Evolutionary conservation across 1,284 basidiomycete genomes (phyloP), one percentile per base, ranked within the genome.

Genomic region (Cryptococcus jaspeensis): DNA sequence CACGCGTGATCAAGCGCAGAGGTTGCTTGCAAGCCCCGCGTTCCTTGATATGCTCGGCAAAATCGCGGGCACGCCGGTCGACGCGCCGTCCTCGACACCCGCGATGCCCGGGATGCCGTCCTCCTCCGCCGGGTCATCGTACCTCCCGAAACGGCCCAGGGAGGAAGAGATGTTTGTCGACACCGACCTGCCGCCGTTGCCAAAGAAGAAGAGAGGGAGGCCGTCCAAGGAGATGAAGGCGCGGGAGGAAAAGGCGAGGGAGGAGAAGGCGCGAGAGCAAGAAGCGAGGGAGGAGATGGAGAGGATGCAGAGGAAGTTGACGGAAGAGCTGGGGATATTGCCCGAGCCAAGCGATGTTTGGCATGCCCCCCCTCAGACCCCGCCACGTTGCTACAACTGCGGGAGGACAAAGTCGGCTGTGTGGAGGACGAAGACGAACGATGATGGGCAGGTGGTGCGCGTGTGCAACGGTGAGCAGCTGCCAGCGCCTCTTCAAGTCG

Each of bases 391-490:
- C 59, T 74, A 56, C 43, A 75, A 76, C 57, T 77, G 75, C 52
- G 69, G 70, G 11, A 64, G 71, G 20, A 73, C 69, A 3, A 72
- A 73, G 51, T 69, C 65, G 43, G 66, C 67, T 2, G 72, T 76
- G 5, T 77, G 75, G 75, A 63, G 75, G 48, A 70, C 65, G 16
- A 74, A 72, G 62, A 61, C 63, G 23, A 67, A 69, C 61, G 69
- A 72, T 15, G 63, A 70, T 52, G 71, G 70, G 22, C 59, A 66
- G 49, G 59, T 61, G 2, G 64, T 70, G 39, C 60, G 70, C 46
- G 71, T 76, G 12, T 77, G 75, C 63, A 77, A 77, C 63, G 72
- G 72, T 74, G 44, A 64, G 72, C 60, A 20, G 13, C 28, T 22
- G 16, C 28, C 28, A 32, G 9, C 5, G 28, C 28, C 4, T 32